phyloP scores from a whole-genome alignment of 1,139 yeast genomes.

The Geotrichum phurueaensis region DNA sequence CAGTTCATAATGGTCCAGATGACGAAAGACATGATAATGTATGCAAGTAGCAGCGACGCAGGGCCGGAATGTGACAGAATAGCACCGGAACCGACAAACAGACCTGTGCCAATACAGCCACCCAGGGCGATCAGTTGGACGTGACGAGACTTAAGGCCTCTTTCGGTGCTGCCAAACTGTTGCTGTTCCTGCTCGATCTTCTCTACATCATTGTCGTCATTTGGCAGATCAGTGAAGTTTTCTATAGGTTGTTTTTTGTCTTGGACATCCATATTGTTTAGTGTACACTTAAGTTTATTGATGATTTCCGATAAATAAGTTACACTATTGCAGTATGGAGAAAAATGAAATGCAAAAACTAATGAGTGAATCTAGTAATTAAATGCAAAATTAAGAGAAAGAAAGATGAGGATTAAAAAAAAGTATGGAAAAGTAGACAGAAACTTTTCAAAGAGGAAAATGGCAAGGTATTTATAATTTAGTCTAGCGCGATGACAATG shows the following conservation, averaged over 20 bases:
- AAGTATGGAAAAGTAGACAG: background rate
- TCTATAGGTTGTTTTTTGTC: background rate
- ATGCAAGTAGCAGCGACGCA: constrained; percentile 56
- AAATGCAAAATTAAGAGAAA: background rate
- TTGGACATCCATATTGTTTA: background rate
- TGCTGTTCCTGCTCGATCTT: background rate
- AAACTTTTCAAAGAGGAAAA: background rate
- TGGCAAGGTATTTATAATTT: background rate
- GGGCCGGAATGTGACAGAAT: constrained; percentile 59
- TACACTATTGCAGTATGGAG: background rate
- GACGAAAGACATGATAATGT: constrained; percentile 46
- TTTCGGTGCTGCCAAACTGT: constrained; percentile 25
- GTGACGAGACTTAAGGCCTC: constrained; percentile 53
- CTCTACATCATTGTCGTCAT: background rate
- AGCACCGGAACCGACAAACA: constrained; percentile 63
- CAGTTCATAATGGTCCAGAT: constrained; percentile 53
- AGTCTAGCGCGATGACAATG: background rate
- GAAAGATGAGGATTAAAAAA: background rate
- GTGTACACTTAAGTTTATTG: background rate
- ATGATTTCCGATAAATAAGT: background rate
- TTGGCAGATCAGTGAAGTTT: background rate
- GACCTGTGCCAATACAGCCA: constrained; percentile 77
- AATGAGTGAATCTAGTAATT: background rate
- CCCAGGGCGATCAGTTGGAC: constrained; percentile 84
- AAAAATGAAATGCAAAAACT: background rate